These are phyloP conservation scores for Ascochyta koolunga DNA, from an alignment of 2,329 filamentous ascomycete genomes.

Conservation along the genomic window DNA sequence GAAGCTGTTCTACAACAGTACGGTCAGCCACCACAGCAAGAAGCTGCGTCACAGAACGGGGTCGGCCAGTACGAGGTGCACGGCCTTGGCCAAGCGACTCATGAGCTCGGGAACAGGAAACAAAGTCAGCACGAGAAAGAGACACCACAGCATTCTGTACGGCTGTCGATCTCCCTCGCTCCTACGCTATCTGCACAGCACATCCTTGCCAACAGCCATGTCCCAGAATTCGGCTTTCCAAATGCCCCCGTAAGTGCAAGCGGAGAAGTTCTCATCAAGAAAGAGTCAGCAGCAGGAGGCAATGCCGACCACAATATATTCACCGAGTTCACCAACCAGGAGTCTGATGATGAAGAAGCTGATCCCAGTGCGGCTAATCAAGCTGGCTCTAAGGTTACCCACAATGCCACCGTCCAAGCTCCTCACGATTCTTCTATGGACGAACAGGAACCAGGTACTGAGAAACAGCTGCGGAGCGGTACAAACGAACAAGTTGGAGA, in stretches of 20 bases:
- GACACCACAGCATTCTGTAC: background rate
- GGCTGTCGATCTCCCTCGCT: background rate
- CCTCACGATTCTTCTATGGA: background rate
- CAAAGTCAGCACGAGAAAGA: background rate
- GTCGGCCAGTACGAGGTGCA: background rate
- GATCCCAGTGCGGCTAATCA: background rate
- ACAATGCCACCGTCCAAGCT: background rate
- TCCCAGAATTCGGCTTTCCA: background rate
- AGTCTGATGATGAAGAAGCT: background rate
- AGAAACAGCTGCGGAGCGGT: background rate
- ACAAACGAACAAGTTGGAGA: background rate
- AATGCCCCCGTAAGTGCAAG: background rate
- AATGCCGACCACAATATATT: background rate
- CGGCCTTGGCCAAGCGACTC: too few relatives aligned
- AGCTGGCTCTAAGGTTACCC: background rate
- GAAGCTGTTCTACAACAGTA: background rate
- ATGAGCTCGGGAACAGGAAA: background rate
- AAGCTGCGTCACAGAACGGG: background rate
- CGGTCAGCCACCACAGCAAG: background rate
- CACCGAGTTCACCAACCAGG: constrained; percentile 4
- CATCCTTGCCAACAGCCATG: background rate
- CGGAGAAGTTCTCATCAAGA: background rate
- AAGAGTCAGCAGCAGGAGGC: background rate
- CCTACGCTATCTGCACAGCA: background rate
- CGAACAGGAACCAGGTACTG: background rate